These are phyloP conservation scores for Colletotrichum lindemuthianum DNA, from an alignment of 2,329 filamentous ascomycete species.

Conservation along the genomic window DNA sequence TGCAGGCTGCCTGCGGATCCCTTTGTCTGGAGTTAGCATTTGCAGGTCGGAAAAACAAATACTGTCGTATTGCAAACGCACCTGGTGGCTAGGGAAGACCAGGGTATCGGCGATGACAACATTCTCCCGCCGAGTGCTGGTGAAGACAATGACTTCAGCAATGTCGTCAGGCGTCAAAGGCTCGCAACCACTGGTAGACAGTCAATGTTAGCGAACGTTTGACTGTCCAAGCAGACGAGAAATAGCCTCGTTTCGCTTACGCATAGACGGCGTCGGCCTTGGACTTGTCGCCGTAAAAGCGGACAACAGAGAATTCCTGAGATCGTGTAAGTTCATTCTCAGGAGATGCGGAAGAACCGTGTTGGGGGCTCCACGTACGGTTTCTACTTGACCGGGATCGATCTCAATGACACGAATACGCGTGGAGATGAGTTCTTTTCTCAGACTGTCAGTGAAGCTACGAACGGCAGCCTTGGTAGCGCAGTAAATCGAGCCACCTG, in stretches of 20 bases:
- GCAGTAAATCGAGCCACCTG: slow-evolving; percentile 90
- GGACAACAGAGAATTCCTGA: slow-evolving; percentile 86
- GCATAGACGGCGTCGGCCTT: slow-evolving; percentile 93
- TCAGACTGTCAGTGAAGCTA: slow-evolving; percentile 83
- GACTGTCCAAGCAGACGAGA: slow-evolving; percentile 6
- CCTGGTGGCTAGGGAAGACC: slow-evolving; percentile 91
- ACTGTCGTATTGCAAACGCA: too few relatives aligned
- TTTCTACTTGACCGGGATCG: slow-evolving; percentile 93
- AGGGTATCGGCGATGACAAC: slow-evolving; percentile 90
- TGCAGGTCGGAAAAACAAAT: background rate
- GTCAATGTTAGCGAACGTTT: background rate
- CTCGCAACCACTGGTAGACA: slow-evolving; percentile 70
- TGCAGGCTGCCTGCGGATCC: slow-evolving; percentile 46
- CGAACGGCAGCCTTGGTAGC: slow-evolving; percentile 90
- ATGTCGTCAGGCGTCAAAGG: slow-evolving; percentile 91
- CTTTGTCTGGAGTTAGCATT: slow-evolving; percentile 35
- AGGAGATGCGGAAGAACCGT: background rate
- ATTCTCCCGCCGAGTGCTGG: slow-evolving; percentile 85
- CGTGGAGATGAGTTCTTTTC: slow-evolving; percentile 84
- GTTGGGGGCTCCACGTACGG: slow-evolving; percentile 56
- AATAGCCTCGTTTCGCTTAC: slow-evolving; percentile 56
- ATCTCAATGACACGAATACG: slow-evolving; percentile 87
- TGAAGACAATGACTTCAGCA: slow-evolving; percentile 89
- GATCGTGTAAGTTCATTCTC: slow-evolving; percentile 3
- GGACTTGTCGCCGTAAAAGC: slow-evolving; percentile 87